phyloP scores from a whole-genome alignment of 176 grass and related monocot species.

The Thalia dealbata region DNA sequence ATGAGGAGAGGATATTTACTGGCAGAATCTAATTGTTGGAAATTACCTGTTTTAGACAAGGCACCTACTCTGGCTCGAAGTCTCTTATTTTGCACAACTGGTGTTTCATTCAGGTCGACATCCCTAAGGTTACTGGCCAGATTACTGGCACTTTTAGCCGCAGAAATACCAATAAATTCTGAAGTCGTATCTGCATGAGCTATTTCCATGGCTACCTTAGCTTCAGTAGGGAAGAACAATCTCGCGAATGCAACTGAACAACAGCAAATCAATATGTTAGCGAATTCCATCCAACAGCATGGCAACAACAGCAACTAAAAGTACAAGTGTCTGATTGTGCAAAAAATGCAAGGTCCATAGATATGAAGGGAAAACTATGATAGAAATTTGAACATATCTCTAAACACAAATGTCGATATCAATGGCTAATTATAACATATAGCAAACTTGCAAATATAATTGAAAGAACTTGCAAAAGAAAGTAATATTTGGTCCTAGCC shows the following conservation, averaged over 20 bases:
- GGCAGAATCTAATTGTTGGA: background rate
- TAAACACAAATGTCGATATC: too few relatives aligned
- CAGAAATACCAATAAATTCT: conserved; percentile 45
- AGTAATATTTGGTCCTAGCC: background rate
- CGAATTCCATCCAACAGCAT: background rate
- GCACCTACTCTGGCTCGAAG: conserved; percentile 66
- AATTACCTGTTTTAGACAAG: conserved; percentile 74
- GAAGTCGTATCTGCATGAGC: conserved; percentile 65
- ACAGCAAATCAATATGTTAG: conserved; percentile 2
- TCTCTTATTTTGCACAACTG: conserved; percentile 65
- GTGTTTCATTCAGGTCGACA: conserved; percentile 92
- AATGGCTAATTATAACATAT: background rate
- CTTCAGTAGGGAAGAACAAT: conserved; percentile 91
- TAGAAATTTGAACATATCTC: background rate
- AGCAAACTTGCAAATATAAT: background rate
- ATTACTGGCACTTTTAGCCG: conserved; percentile 40
- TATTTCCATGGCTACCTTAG: conserved; percentile 89
- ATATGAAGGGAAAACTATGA: too few relatives aligned
- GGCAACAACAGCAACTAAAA: background rate
- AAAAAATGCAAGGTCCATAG: too few relatives aligned
- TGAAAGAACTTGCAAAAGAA: background rate
- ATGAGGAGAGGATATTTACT: background rate
- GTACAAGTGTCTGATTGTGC: background rate
- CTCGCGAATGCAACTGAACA: conserved; percentile 80
- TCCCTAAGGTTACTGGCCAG: conserved; percentile 71